These are phyloP conservation scores for Tulasnella sp. DNA, from an alignment of 768 basidiomycete genomes.

Conservation along the genomic window DNA sequence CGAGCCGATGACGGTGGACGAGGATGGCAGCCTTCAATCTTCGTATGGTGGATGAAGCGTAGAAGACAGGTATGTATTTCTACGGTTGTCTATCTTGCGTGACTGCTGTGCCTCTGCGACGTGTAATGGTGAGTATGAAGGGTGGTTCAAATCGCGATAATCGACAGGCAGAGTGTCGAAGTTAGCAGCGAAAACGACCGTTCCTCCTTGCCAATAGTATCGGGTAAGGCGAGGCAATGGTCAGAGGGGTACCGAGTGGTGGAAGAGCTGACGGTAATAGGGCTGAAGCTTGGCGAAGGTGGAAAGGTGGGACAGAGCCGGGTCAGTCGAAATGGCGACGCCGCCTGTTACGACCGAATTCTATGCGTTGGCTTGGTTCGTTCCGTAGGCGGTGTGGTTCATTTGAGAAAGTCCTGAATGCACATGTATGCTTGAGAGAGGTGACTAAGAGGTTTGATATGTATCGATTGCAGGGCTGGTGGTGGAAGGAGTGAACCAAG, in stretches of 20 bases:
- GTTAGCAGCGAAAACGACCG: background rate
- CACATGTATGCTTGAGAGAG: background rate
- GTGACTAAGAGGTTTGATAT: background rate
- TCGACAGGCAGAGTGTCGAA: background rate
- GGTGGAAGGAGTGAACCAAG: background rate
- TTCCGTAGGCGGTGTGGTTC: background rate
- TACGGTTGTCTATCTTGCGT: background rate
- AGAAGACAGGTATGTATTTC: background rate
- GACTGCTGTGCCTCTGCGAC: background rate
- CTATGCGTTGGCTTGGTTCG: background rate
- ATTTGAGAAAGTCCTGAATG: background rate
- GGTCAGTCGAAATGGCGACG: background rate
- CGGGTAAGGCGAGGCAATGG: background rate
- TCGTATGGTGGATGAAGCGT: background rate
- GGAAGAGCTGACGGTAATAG: background rate
- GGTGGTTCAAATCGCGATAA: background rate
- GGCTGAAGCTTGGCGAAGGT: too few relatives aligned
- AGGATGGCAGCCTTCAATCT: background rate
- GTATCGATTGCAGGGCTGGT: background rate
- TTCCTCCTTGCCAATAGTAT: background rate
- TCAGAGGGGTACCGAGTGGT: background rate
- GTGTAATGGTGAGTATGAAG: background rate
- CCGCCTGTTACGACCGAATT: background rate
- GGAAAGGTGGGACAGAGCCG: too few relatives aligned
- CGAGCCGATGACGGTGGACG: background rate